Conservation (phyloP, 129 eudicot genomes). For the Tagetes erecta region DNA sequence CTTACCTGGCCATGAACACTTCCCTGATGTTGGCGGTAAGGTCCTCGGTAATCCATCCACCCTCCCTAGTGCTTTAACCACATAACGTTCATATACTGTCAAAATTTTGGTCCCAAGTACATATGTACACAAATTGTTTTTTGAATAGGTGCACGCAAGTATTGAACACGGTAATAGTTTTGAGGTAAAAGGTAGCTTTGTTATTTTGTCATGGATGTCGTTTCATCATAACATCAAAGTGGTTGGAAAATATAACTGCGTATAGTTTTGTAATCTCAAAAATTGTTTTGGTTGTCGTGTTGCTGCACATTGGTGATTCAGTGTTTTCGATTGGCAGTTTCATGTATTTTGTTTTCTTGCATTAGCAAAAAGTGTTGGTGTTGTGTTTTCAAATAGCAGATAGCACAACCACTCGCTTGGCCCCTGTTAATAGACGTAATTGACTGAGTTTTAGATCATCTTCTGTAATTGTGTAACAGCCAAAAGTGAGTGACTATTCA, state of each 20-base stretch:
- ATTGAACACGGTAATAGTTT: background rate
- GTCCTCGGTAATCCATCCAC: conserved; percentile 61
- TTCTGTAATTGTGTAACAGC: background rate
- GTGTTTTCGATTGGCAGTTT: background rate
- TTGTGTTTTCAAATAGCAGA: background rate
- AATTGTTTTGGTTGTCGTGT: background rate
- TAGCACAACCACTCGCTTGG: background rate
- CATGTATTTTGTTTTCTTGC: background rate
- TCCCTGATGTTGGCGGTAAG: conserved; percentile 90
- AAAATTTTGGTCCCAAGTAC: conserved; percentile 12
- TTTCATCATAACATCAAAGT: background rate
- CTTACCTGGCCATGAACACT: conserved; percentile 64
- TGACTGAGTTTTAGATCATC: background rate
- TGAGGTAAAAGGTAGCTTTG: background rate
- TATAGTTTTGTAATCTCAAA: conserved; percentile 8
- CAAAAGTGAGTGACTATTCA: background rate
- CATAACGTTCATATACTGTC: conserved; percentile 29
- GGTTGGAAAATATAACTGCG: background rate
- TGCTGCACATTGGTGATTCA: background rate
- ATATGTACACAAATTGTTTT: conserved; percentile 21
- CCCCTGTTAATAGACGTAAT: background rate
- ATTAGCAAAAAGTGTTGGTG: background rate
- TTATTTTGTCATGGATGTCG: background rate
- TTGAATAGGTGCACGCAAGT: background rate
- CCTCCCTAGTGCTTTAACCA: conserved; percentile 76